Base-by-base conservation (phyloP, 352 stramenopile genomes). In the Phytophthora constricta region DNA sequence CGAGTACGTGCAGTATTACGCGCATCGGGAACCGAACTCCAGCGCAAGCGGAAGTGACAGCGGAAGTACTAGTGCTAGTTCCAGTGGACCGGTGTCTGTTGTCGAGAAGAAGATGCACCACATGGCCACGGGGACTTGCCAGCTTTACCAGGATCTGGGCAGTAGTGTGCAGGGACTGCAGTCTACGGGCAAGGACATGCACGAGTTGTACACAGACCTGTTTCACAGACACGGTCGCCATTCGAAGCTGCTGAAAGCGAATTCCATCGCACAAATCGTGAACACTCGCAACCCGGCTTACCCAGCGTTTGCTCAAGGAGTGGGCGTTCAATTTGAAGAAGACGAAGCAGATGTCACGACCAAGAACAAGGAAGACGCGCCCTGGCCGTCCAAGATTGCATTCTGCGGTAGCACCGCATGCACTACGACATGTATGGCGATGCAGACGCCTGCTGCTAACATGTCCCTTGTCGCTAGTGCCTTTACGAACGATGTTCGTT, bases 161-260 rank as follows among this genome's bases (percentile, higher is more conserved):
- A 57, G 69, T 22, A 79, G 61, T 47, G 76, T 78, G 1, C 62
- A 79, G 10, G 82, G 82, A 0, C 41, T 91, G 3, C 67, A 78
- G 26, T 87, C 78, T 17, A 88, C 78, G 1, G 60, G 62, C 9
- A 78, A 84, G 16, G 82, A 89, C 46, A 89, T 89, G 78, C 78
- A 89, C 50, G 73, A 70, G 34, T 69, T 85, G 49, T 91, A 87
- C 60, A 66, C 72, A n/a, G 82, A 91, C 45, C 67, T 91, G 3
- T 89, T 91, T 23, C 64, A 82, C 27, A 57, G 70, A 7, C 71
- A 62, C 16, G 82, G 80, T 0, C 47, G 34, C 10, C 31, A 74
- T 1, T 91, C 80, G 2, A 86, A 80, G 34, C 62, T 91, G 10
- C 68, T 91, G 14, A 70, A 60, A 9, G 39, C 50, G 2, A 62